phyloP scores from a whole-genome alignment of 2,329 filamentous ascomycete species.

The Metarhizium album region DNA sequence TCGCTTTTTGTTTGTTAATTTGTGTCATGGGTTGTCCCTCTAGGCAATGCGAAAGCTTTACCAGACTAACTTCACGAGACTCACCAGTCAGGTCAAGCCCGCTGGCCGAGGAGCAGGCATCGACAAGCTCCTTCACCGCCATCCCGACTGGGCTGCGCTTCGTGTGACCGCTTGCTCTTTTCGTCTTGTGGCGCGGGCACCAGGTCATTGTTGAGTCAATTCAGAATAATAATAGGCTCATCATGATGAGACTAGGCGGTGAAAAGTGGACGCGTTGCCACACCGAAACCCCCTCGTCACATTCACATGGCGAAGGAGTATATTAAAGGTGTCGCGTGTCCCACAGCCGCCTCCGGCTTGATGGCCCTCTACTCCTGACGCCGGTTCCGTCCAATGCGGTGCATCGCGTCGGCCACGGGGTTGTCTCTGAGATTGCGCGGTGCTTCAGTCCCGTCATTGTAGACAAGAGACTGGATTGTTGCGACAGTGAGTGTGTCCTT shows the following conservation, averaged over 20 bases:
- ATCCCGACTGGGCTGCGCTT: slow-evolving; percentile 1
- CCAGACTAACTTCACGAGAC: too few species aligned
- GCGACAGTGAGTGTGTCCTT: neutral
- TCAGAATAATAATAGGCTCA: neutral
- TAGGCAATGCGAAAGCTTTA: too few species aligned
- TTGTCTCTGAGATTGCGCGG: neutral
- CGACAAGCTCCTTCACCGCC: neutral
- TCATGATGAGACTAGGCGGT: neutral
- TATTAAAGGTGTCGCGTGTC: neutral
- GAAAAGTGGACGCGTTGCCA: neutral
- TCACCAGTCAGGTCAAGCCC: too few species aligned
- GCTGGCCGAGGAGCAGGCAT: neutral
- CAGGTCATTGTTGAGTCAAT: neutral
- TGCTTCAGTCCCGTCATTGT: neutral
- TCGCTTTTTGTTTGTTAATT: too few species aligned
- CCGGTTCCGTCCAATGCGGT: neutral
- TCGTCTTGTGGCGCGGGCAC: neutral
- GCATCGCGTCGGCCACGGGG: neutral
- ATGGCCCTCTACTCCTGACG: neutral
- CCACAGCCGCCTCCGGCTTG: neutral
- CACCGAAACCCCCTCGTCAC: neutral
- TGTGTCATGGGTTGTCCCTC: too few species aligned
- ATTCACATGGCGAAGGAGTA: neutral
- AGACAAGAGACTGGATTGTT: neutral
- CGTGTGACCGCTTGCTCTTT: slow-evolving; percentile 4